phyloP scores from a whole-genome alignment of 1,139 yeast species.

The Blastobotrys capitulatus region DNA sequence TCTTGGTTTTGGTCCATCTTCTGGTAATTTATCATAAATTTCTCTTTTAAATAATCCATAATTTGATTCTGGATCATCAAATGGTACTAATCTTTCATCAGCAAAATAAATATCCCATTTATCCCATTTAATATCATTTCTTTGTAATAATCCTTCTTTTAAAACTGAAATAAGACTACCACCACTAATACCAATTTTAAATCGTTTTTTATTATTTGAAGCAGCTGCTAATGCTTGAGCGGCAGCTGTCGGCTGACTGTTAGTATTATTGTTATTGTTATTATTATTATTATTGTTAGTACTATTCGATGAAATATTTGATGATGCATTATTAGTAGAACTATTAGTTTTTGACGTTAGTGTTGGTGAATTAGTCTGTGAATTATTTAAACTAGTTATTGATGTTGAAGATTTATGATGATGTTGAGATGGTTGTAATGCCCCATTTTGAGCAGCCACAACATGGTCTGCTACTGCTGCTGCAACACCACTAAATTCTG shows the following conservation, averaged over 20 bases:
- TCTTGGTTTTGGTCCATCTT: conserved; percentile 50
- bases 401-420: conserved; percentile 5
- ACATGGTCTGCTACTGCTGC: conserved; percentile 94
- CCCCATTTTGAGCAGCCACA: conserved; percentile 73
- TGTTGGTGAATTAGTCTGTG: conserved; percentile 10
- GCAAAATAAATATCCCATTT: conserved; percentile 97
- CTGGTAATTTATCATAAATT: conserved; percentile 62
- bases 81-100: conserved; percentile 92
- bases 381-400: background rate
- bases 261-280: background rate
- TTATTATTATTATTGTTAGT: background rate
- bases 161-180: conserved; percentile 86
- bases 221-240: background rate
- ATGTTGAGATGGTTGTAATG: conserved; percentile 35
- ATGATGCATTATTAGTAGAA: background rate
- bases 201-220: conserved; percentile 41
- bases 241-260: background rate
- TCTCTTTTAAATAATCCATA: conserved; percentile 84
- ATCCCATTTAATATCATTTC: conserved; percentile 80
- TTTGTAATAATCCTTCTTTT: conserved; percentile 71
- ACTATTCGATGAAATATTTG: background rate
- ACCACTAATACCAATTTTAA: conserved; percentile 87
- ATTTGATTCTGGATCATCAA: conserved; percentile 76
- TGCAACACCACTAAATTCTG: conserved; percentile 83
- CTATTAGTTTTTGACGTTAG: background rate